phyloP scores from a whole-genome alignment of 2,329 filamentous ascomycete species.

The Dactylellina haptotyla region DNA sequence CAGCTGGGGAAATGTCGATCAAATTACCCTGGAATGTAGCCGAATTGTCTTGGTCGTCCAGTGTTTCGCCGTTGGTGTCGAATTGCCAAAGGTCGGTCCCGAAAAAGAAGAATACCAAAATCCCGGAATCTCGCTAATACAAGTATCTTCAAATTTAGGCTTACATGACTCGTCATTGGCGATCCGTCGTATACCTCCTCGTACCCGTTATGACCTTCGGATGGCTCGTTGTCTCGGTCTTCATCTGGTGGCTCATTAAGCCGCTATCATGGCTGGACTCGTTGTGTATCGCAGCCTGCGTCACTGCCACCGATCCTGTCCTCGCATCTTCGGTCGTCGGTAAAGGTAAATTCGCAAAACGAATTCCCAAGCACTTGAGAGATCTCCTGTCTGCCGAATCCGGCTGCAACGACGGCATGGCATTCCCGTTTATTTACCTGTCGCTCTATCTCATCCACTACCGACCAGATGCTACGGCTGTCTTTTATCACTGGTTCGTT shows the following conservation, averaged over 20 bases:
- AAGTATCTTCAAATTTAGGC: slow-evolving; percentile 58
- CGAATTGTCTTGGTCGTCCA: slow-evolving; percentile 90
- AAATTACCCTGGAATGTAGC: slow-evolving; percentile 88
- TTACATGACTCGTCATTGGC: slow-evolving; percentile 99
- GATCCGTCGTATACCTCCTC: slow-evolving; percentile 85
- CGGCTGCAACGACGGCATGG: slow-evolving; percentile 99
- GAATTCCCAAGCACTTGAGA: slow-evolving; percentile 95
- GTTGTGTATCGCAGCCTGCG: slow-evolving; percentile 86
- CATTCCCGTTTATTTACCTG: slow-evolving; percentile 96
- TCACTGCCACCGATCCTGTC: slow-evolving; percentile 96
- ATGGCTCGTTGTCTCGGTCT: slow-evolving; percentile 90
- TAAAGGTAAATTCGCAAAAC: slow-evolving; percentile 98
- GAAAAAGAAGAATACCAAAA: neutral
- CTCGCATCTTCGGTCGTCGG: slow-evolving; percentile 96
- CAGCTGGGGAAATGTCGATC: slow-evolving; percentile 83
- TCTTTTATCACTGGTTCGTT: slow-evolving; percentile 87
- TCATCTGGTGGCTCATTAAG: slow-evolving; percentile 90
- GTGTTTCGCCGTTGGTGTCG: slow-evolving; percentile 90
- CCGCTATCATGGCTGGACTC: slow-evolving; percentile 88
- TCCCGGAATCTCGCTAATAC: neutral
- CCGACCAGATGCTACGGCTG: slow-evolving; percentile 72
- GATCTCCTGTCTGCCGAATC: slow-evolving; percentile 96
- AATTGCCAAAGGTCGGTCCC: slow-evolving; percentile 73
- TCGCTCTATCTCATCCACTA: slow-evolving; percentile 89
- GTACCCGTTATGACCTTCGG: slow-evolving; percentile 97